Conservation (phyloP, 306 rosid species). For the Fragaria ananassa region DNA sequence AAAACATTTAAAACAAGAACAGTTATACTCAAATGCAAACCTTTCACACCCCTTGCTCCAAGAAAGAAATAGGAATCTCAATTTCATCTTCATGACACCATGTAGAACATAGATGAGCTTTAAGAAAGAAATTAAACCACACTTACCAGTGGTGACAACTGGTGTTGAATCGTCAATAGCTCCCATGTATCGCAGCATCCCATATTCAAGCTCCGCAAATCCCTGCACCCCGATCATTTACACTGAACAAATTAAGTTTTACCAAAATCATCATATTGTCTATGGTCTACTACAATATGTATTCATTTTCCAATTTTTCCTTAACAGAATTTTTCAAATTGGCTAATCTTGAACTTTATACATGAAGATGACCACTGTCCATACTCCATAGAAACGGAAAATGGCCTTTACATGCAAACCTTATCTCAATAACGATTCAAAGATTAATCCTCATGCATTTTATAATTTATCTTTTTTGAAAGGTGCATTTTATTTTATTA, state of each 20-base stretch:
- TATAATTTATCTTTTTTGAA: too few relatives aligned
- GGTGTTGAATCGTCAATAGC: conserved; percentile 80
- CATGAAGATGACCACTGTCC: neutral
- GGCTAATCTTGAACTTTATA: neutral
- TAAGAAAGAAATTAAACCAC: conserved; percentile 11
- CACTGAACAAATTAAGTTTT: neutral
- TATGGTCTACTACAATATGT: neutral
- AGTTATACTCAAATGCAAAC: neutral
- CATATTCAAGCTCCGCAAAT: conserved; percentile 91
- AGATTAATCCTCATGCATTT: neutral
- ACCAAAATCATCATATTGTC: neutral
- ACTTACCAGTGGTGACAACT: conserved; percentile 73
- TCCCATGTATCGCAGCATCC: conserved; percentile 82
- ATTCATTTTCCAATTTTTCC: neutral
- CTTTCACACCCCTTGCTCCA: neutral
- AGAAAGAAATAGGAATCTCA: neutral
- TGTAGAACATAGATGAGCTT: neutral
- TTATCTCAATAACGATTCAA: neutral
- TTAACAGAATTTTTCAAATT: neutral
- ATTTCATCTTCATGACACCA: neutral
- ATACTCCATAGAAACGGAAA: neutral
- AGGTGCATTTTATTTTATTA: neutral
- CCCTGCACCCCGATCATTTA: conserved; percentile 51
- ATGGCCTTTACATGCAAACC: neutral
- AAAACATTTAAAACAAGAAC: neutral